Percentiles rank a stretch among this genome's conserved stretches.
phyloP scores from a whole-genome alignment of 148 eudicot species.

The Drosera capensis region DNA sequence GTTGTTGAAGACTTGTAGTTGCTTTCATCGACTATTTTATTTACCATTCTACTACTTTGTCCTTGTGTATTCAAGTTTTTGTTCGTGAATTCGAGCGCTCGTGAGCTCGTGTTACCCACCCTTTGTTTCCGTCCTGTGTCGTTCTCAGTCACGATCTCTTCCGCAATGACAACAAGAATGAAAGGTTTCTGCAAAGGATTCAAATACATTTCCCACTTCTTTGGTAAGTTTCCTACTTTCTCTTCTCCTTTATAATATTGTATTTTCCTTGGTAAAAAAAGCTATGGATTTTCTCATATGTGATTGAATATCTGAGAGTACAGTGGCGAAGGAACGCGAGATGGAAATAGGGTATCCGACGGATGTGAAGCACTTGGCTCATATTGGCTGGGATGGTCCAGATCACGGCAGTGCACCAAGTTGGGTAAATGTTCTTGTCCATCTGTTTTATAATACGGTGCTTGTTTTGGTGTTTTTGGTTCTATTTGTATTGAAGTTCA shows the following conservation, averaged over 20 bases:
- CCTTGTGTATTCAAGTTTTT: too few species aligned
- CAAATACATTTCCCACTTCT: slow-evolving; percentile 66
- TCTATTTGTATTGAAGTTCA: not conserved
- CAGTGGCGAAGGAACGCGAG: slow-evolving; percentile 60
- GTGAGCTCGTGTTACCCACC: too few species aligned
- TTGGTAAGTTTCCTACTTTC: slow-evolving; percentile 32
- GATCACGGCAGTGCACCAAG: slow-evolving; percentile 53
- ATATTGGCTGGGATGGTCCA: slow-evolving; percentile 70
- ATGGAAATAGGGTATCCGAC: slow-evolving; percentile 77
- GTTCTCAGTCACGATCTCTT: too few species aligned
- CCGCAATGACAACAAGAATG: slow-evolving; percentile 32
- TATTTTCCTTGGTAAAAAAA: slow-evolving; percentile 1
- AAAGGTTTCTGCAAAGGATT: slow-evolving; percentile 49
- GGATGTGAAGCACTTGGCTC: slow-evolving; percentile 81
- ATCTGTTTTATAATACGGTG: not conserved
- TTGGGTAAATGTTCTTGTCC: slow-evolving; percentile 33
- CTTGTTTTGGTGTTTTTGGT: not conserved
- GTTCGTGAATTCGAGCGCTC: too few species aligned
- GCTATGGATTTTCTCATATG: not conserved
- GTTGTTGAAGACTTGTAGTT: too few species aligned
- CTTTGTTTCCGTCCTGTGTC: too few species aligned
- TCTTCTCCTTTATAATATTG: not conserved
- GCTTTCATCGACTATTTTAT: too few species aligned
- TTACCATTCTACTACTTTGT: too few species aligned
- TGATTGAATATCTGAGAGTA: slow-evolving; percentile 1